phyloP scores from a whole-genome alignment of 2,329 filamentous ascomycete genomes.

The Fusarium sp. region DNA sequence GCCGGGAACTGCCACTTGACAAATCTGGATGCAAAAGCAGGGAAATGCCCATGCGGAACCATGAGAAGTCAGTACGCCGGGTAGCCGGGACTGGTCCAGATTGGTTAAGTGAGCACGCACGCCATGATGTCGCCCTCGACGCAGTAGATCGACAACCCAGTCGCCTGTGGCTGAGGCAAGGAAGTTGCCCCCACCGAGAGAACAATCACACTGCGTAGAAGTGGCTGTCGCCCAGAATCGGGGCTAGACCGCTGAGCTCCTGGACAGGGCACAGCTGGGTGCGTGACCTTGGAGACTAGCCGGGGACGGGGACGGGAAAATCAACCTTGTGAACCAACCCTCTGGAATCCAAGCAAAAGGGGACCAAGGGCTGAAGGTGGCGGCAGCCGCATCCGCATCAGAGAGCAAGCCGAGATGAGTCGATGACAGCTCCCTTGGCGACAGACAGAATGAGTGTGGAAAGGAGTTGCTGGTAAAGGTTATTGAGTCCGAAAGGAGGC shows the following conservation, averaged over 20 bases:
- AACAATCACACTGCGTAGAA: conserved; percentile 25
- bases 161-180: conserved; percentile 39
- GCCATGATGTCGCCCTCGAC: conserved; percentile 35
- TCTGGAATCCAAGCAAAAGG: conserved; percentile 39
- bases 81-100: conserved; percentile 38
- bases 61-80: conserved; percentile 33
- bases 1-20: conserved; percentile 43
- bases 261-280: conserved; percentile 27
- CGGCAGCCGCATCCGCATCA: conserved; percentile 32
- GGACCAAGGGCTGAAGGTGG: conserved; percentile 28
- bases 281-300: conserved; percentile 26
- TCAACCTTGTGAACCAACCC: conserved; percentile 36
- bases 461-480: conserved; percentile 33
- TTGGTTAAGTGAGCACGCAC: conserved; percentile 42
- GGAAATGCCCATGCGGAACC: conserved; percentile 35
- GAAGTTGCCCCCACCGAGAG: conserved; percentile 33
- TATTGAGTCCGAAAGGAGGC: conserved; percentile 29
- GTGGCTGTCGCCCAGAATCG: conserved; percentile 21
- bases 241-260: conserved; percentile 20
- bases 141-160: conserved; percentile 36
- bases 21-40: conserved; percentile 36
- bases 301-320: conserved; percentile 34
- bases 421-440: conserved; percentile 30
- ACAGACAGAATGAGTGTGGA: conserved; percentile 17
- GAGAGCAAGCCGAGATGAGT: conserved; percentile 41